These are phyloP conservation scores for Capsella rubella DNA, from an alignment of 441 rosid genomes.

Conservation along the genomic window DNA sequence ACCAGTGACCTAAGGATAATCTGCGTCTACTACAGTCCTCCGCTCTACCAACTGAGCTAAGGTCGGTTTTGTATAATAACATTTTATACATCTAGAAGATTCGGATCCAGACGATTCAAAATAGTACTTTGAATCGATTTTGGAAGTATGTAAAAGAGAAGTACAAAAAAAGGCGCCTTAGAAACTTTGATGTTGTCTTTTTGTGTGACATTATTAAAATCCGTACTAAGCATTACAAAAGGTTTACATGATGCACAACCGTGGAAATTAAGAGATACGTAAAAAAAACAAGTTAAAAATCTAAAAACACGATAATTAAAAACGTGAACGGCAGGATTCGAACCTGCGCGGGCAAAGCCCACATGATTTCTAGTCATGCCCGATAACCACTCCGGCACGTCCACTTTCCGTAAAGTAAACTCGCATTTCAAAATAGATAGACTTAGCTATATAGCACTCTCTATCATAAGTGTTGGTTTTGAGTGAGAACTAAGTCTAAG, in stretches of 20 bases:
- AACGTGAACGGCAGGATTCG: constrained; percentile 36
- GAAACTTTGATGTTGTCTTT: too few species aligned
- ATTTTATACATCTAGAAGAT: neutral
- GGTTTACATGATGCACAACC: too few species aligned
- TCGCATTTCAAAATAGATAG: neutral
- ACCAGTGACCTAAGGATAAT: constrained; percentile 3
- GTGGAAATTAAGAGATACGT: too few species aligned
- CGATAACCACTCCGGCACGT: constrained; percentile 29
- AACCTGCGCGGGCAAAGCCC: constrained; percentile 44
- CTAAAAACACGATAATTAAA: neutral
- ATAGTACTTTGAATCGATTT: neutral
- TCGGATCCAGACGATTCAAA: neutral
- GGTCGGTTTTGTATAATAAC: constrained; percentile 54
- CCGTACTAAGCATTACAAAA: too few species aligned
- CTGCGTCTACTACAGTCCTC: constrained; percentile 73
- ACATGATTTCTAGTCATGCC: constrained; percentile 40
- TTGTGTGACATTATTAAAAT: too few species aligned
- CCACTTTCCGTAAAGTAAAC: neutral
- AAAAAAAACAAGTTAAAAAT: too few species aligned
- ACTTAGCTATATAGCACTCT: too few species aligned
- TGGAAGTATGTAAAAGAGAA: neutral
- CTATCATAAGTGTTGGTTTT: neutral
- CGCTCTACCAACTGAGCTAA: constrained; percentile 98
- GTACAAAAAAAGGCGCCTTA: too few species aligned
- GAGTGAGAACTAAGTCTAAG: too few species aligned